Base-by-base conservation (phyloP, 139 green algal genomes). In the Coccomyxa sp. region DNA sequence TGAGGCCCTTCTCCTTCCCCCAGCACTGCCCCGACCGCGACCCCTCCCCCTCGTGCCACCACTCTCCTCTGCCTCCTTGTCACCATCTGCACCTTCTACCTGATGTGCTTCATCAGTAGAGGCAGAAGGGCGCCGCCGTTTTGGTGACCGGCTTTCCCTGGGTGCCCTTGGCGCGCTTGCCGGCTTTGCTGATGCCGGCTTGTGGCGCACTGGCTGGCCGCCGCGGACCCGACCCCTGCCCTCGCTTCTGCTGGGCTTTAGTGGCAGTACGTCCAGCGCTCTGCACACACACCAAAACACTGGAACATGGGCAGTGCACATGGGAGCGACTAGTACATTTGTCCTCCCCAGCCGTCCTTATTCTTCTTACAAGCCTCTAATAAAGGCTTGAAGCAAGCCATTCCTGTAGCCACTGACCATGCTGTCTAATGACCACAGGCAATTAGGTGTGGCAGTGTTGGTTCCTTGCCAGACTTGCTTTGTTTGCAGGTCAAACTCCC, bases 101-200 rank as follows among this genome's bases (percentile, higher is more conserved):
- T 25, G 18, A 21, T 71, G 63, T 28, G 63, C 63, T 71, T 71
- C 18, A 71, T 1, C 9, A 4, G 63, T 9, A 71, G 63, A 71
- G 18, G 63, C 18, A 4, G 63, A 3, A 25, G 18, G 63, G 4
- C 63, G 18, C 51, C 14, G 15, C 77, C 28, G 30, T 16, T 80
- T 38, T 51, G 30, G 76, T n/a, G 28, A 23, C 18, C 13, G 25
- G 30, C 16, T 38, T 51, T 15, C 45, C 31, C 76, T 80, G 13
- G 30, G n/a, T 21, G 30, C 76, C 76, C 51, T 88, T 88, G 67
- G 63, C 63, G 63, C 63, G 58, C 57, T 81, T 63, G 27, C 79
- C 4, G 71, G 23, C 71, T 38, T 77, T 4, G 71, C 71, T 16
- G 71, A 31, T 3, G 21, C 71, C 27, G 71, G 71, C 71, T 77